Evolutionary conservation across 164 flowering plant species (phyloP), one percentile per base, ranked within the genome.

Genomic region (Cinnamomum chago): DNA sequence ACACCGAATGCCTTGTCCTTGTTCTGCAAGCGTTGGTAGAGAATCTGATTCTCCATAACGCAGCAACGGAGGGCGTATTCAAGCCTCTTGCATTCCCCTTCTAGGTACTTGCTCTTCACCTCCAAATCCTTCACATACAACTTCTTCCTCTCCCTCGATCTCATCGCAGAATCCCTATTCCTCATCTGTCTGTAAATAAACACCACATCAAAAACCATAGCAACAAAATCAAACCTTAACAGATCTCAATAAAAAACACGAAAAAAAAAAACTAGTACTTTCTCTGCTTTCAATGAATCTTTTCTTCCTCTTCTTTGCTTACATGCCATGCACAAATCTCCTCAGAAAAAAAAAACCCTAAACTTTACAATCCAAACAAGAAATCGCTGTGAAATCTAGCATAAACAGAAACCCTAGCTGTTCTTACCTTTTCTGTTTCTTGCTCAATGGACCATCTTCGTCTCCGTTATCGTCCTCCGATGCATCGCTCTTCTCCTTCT

Each of bases 81-180:
- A 84, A 95, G 83, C 73, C 92, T 88, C 84, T 81, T 84, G 81
- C 97, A 92, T 81, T 92, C 99, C 22, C 80, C 88, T 81, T 95
- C 98, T 33, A 89, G 71, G 79, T 84, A 90, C 82, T 70, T 88
- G 79, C 93, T 93, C 86, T 93, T 95, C 84, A 87, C 47, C 86
- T 95, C 98, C 72, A 95, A 84, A 74, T 93, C 97, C 74, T 65
- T 90, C 65, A 95, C 89, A 76, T 90, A 87, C 77, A 78, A 67
- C 86, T 92, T 95, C 83, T 87, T 95, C 89, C 98, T 92, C 85
- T 93, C 99, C 81, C 99, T 86, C 50, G 98, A 95, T 78, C 87
- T 85, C 76, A 92, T 72, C 0, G 99, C 99, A 0, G 97, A 95
- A 81, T 93, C 98, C 77, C 90, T 86, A 72, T 95, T 93, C 81